Conservation (phyloP, 1,139 yeast species). For the Trichomonascaceae sp. region DNA sequence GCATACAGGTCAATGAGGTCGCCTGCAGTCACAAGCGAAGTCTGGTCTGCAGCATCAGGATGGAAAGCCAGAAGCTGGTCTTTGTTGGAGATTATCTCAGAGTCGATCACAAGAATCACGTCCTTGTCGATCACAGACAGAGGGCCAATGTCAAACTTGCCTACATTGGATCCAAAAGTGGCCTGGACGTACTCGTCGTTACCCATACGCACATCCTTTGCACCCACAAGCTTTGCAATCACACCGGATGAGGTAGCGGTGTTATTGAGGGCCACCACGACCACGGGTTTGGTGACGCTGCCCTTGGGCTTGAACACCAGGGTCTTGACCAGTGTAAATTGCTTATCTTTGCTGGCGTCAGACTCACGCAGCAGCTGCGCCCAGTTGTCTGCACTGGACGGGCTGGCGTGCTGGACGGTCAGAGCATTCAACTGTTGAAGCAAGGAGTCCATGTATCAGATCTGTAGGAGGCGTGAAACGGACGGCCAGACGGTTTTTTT, state of each 20-base stretch:
- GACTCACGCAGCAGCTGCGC: constrained; percentile 11
- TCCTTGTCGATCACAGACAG: constrained; percentile 14
- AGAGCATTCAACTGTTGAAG: constrained; percentile 13
- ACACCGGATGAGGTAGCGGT: constrained; percentile 57
- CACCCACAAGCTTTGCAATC: constrained; percentile 55
- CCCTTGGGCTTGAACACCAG: constrained; percentile 88
- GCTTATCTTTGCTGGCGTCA: constrained; percentile 1
- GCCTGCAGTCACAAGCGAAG: constrained; percentile 37
- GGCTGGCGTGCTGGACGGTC: constrained; percentile 16
- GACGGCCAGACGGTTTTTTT: too few species aligned
- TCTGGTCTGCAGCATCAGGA: constrained; percentile 46
- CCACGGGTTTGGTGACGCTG: constrained; percentile 71
- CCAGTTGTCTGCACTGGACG: constrained; percentile 20
- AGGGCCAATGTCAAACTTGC: constrained; percentile 36
- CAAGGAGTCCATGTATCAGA: constrained; percentile 5
- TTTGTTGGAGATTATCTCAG: constrained; percentile 33
- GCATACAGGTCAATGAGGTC: constrained; percentile 40
- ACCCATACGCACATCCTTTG: constrained; percentile 82
- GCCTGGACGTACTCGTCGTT: constrained; percentile 63
- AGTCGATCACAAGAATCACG: constrained; percentile 54
- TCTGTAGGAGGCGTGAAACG: neutral
- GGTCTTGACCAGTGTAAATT: constrained; percentile 39
- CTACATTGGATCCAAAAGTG: constrained; percentile 40
- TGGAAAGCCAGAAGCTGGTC: constrained; percentile 37
- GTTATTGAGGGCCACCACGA: constrained; percentile 57